Evolutionary conservation across 1,139 yeast species (phyloP), one percentile per base, ranked within the genome.

Genomic region (Saccharomyces uvarum): DNA sequence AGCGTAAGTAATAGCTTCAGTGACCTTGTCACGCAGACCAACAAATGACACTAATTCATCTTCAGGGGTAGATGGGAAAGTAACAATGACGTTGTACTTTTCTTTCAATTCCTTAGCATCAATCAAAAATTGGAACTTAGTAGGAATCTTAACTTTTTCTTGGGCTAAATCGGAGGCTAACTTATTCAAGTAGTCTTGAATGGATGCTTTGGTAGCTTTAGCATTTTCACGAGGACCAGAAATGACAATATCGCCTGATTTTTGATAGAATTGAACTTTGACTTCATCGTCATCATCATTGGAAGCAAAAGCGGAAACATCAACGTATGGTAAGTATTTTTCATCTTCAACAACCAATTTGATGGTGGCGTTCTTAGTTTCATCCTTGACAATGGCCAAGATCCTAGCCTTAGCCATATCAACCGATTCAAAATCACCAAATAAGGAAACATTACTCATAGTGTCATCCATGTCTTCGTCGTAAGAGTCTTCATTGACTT

Each of bases 351-450:
- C 74, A 19, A 74, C 64, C 46, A 86, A 59, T 64, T 75, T 81
- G 42, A 79, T 68, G 4, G 80, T 72, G 59, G 83, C 73, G 63
- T 73, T 76, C 64, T 83, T 84, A 53, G 88, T 86, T 66, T 87
- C 85, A 62, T 87, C 88, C 63, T 81, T 77, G 51, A 91, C 95
- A 65, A 90, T 86, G 31, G 81, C 81, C 67, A 83, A 66, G 61
- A 93, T 89, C 65, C 78, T 83, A 50, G 75, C 72, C 65, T 84
- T 86, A 28, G 98, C 97, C 54, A 79, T 77, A 61, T 79, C 80
- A 61, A 88, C 86, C 56, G 96, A 91, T 69, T 87, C 95, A 56
- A 81, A 79, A 67, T 90, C 96, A 73, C 99, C 99, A 58, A 82
- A 86, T 58, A 93, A 76, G 32, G 82, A 74, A 54, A 93, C 83